Base-by-base conservation (phyloP, 225 moss, liverwort and hornwort genomes). In the Neckera pumila region DNA sequence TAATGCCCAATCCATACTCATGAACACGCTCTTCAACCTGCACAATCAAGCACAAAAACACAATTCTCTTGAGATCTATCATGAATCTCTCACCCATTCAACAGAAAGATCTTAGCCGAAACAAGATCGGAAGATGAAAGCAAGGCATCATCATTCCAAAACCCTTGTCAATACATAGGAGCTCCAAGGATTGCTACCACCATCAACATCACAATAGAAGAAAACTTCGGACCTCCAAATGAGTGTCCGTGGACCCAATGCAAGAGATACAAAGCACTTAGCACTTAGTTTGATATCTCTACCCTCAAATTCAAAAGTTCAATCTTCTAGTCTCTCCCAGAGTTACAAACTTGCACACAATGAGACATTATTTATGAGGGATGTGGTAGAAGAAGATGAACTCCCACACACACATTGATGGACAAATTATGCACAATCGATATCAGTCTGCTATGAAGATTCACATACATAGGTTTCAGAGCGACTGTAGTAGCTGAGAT, bases 181-280 rank as follows among this genome's bases (percentile, higher is more conserved):
- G 6, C 16, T 27, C 16, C 3, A 42, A 23, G 26, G 26, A 27
- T 26, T 2, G 3, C 5, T 26, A 4, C 42, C 27, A 28, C 43
- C 43, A 43, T 72, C 72, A 72, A 27, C 28, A 72, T 3, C 17
- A 43, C 4, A 14, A 2, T 15, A 3, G 12, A 49, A 74, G 6
- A 19, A 2, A 47, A 31, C 47, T 19, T 47, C 7, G 27, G 9
- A 5, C 9, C 3, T 16, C 1, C 1, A 1, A 3, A 43, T 27
- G 27, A 72, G 16, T 43, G 17, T 6, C 1, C 43, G 3, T 43
- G 10, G 27, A 28, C 28, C 1, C 14, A 2, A 42, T 42, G 27
- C 16, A 11, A 6, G 2, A 3, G 10, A 47, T 47, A 17, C 47
- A 15, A 27, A 47, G 7, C 28, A 64, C 17, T 64, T 34, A 2